Conservation (phyloP, 2,329 filamentous ascomycete species). For the Aspergillus sp. region DNA sequence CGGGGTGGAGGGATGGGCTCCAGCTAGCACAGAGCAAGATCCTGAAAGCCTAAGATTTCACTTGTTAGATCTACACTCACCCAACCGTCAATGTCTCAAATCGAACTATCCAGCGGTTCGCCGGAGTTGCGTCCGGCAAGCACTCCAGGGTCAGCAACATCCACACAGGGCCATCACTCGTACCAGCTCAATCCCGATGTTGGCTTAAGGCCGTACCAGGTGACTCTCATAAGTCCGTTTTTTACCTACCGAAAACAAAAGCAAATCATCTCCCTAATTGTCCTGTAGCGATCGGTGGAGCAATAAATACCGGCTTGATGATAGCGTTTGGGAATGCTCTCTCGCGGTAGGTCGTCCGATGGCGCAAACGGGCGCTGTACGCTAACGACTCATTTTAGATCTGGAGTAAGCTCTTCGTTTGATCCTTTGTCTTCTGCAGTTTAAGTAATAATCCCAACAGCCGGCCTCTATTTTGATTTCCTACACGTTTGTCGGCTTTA, state of each 20-base stretch:
- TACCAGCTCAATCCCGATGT: constrained; percentile 8
- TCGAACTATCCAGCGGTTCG: not conserved
- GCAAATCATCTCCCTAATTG: not conserved
- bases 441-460: constrained; percentile 16
- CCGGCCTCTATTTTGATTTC: constrained; percentile 38
- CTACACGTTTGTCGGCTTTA: constrained; percentile 36
- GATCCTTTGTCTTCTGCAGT: not conserved
- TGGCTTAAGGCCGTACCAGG: constrained; percentile 10
- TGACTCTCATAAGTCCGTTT: constrained; percentile 27
- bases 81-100: not conserved
- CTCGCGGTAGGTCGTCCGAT: constrained; percentile 22
- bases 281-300: constrained; percentile 29
- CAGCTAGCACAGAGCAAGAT: too few relatives aligned
- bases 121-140: not conserved
- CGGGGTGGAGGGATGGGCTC: too few relatives aligned
- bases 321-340: constrained; percentile 29
- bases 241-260: not conserved
- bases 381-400: constrained; percentile 16
- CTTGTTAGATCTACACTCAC: not conserved
- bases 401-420: constrained; percentile 23
- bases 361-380: not conserved
- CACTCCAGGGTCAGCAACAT: not conserved
- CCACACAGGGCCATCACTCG: not conserved
- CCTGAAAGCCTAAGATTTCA: not conserved
- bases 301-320: constrained; percentile 33